Base-by-base conservation (phyloP, 345 rosid species). In the Excoecaria agallocha region DNA sequence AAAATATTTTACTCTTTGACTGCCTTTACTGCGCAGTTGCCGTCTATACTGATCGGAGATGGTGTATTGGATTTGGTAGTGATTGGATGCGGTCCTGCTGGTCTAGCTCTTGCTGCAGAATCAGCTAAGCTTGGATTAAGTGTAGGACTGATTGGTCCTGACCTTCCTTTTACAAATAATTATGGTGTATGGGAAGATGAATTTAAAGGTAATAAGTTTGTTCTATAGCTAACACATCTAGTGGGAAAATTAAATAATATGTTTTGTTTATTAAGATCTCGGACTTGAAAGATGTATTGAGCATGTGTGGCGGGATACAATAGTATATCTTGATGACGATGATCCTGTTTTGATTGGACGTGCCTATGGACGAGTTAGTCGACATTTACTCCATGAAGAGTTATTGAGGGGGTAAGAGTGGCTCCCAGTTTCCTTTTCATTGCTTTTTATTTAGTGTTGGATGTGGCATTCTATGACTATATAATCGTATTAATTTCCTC, bases 181-280 rank as follows among this genome's bases (percentile, higher is more conserved):
- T 93, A 93, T 17, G 98, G 99, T 58, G 99, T 91, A 8, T 95
- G 99, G 98, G 93, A 92, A 76, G 97, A 94, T 80, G 98, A 94
- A 84, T 94, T 94, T 80, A 94, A 85, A 81, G 98, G 97, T 92
- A 82, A 58, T 2, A 58, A 7, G 25, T 3, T 58, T 10, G 24
- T 55, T 55, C 24, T 55, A 4, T 55, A 55, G n/a, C 24, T 25
- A 22, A 19, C 8, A 19, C 11, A 30, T 30, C 30, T 30, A 30
- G 30, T 30, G 2, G 30, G 30, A 30, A 30, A 30, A 30, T 30
- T 30, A 30, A 30, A 30, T 30, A 30, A 30, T 30, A 30, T 30
- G 30, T 41, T 6, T 46, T 12, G 49, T n/a, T 74, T 81, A 16
- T 57, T 49, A 74, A 94, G 99, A 89, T 83, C 98, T 95, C 66